Base-by-base conservation (phyloP, 768 basidiomycete species). In the Lenzites betulinus region DNA sequence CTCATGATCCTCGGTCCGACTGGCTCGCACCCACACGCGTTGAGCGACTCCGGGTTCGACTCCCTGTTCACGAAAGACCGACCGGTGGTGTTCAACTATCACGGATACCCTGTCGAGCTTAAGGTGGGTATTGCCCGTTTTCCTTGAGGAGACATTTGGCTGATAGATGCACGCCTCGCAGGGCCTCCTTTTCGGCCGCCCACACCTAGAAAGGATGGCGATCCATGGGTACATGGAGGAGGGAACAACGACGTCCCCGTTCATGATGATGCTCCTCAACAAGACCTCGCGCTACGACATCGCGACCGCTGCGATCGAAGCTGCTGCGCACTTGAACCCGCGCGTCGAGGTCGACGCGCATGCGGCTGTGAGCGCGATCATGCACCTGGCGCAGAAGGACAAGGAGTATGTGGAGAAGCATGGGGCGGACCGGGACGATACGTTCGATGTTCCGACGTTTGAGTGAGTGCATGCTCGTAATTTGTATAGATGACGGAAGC, bases 211-310 rank as follows among this genome's bases (percentile, higher is more conserved):
- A 4, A 73, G 86, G 51, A 74, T 87, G n/a, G 71, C 77, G 0
- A 82, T 89, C 36, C 78, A 77, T 42, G 88, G 89, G 62, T 89
- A 88, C 67, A 75, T 74, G 36, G 89, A 90, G 70, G 88, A 90
- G 73, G 87, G 90, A 15, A 90, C 88, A 1, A 92, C 91, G 18
- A 93, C 91, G 23, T 87, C 88, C 11, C 89, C 89, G n/a, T 91
- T 90, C 62, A 88, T 89, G 85, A 90, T 90, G 89, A 86, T 90
- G 88, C 71, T 90, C 18, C 80, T 80, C 70, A 90, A 90, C 71
- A 74, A 77, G 52, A 87, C 86, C 0, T 88, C 87, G 30, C 80
- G 89, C 38, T 90, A 83, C 70, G 76, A 87, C 54, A 79, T 90
- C 39, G 89, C 88, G 33, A 74, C 81, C 5, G 78, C 78, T 13